Base-by-base conservation (phyloP, 2,329 filamentous ascomycete species). In the Volutella citrinella region DNA sequence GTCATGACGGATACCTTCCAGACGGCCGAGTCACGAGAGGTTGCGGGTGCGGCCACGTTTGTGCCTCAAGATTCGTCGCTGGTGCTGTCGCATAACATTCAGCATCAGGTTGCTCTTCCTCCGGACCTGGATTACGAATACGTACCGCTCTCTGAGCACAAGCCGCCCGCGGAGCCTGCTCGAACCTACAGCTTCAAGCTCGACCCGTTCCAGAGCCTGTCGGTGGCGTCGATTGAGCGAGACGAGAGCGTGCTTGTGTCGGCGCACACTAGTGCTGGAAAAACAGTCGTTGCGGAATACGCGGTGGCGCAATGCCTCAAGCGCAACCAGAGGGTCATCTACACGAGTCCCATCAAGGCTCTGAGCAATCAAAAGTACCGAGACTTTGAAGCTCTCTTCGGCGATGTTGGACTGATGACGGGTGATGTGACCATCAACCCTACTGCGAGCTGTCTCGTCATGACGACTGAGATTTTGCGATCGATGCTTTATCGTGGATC, bases 361-460 rank as follows among this genome's bases (percentile, higher is more conserved):
- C 71, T 98, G 52, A 97, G 90, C 65, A 98, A 98, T 65, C 93
- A 98, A 59, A 98, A 98, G 61, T 98, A 95, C 62, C 78, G 93
- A 70, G 93, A 98, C 59, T 98, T 98, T 62, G 82, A 86, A 49
- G 87, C 86, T 25, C 87, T 95, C 39, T 98, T 98, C 66, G 91
- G 90, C 39, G 93, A 98, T 58, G 91, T 96, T 32, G 93, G 93
- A 38, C 73, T 98, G 42, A 97, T 98, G 91, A 98, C 93, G 6
- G 93, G 93, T 56, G 93, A 98, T 76, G 91, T 97, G 45, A 98
- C 93, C 16, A 98, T 98, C 65, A 98, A 98, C 61, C 94, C 94
- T 5, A 97, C 93, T 5, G 93, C 93, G 11, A 97, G 90, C 40
- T 98, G 93, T 61, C 71, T 98, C 38, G 93, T 98, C 55, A 98